Evolutionary conservation across 2,329 filamentous ascomycete species (phyloP), one percentile per base, ranked within the genome.

Genomic region (Pestalotiopsis sp.): DNA sequence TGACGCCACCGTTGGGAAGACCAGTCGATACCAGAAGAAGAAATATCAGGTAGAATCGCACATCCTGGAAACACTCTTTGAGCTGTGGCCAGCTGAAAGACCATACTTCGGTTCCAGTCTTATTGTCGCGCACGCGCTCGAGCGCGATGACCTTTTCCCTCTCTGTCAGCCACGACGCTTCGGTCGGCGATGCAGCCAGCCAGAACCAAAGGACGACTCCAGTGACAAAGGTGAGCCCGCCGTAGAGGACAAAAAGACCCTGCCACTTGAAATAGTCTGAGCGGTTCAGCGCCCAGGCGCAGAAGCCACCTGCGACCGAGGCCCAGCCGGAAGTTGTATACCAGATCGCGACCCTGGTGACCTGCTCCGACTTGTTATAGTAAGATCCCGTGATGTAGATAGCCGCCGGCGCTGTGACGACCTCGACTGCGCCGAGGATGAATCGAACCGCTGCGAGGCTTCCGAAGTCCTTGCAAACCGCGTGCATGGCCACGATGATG

Each of bases 341-440:
- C 66, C 66, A 68, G 7, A 68, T 23, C 12, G 66, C 91, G 4
- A 93, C 90, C 2, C 92, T 88, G 49, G 93, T 80, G 4, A 91
- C 92, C 1, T 93, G 85, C 78, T 94, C 92, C 36, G 86, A 85
- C 75, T 91, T 92, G 62, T 89, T 92, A 80, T 94, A 94, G 82
- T 60, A 68, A 3, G 93, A 94, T 72, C 93, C 86, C 0, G 92
- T 93, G n/a, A 94, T 83, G 72, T 93, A 93, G 17, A 91, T 80
- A 4, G 87, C 89, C 72, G 0, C 91, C 91, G 0, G 92, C 91
- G 72, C 93, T 92, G 1, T 93, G 80, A 0, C 91, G 91, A 0
- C 91, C 79, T 93, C 91, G 52, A 93, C 85, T 6, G 86, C 83
- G 5, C 92, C 92, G 0, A 94, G 86, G 14, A 94, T 80, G 0